Percentiles rank a stretch among this genome's conserved stretches.
phyloP scores from a whole-genome alignment of 1,284 basidiomycete species.

The Trichosporon sp. region DNA sequence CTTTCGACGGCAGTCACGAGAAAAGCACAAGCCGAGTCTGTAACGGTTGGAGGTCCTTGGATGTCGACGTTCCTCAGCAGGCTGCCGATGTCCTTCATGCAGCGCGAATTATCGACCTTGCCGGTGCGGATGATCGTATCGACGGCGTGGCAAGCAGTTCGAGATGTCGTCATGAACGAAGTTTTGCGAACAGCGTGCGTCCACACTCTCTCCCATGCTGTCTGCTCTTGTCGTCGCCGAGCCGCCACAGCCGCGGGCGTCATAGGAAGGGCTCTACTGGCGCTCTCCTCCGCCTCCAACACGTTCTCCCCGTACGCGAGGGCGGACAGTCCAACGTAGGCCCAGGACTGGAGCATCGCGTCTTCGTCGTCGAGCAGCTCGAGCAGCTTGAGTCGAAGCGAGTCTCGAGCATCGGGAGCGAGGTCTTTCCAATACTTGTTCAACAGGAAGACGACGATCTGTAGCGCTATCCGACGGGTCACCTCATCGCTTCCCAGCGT shows the following conservation, averaged over 20 bases:
- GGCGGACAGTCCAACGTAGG: conserved; percentile 69
- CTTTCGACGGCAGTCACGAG: conserved; percentile 62
- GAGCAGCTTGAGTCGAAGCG: conserved; percentile 58
- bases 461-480: conserved; percentile 58
- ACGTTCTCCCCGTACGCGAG: conserved; percentile 22
- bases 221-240: conserved; percentile 8
- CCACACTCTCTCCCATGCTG: conserved; percentile 73
- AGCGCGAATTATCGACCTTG: conserved; percentile 57
- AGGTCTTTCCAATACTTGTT: conserved; percentile 66
- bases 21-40: conserved; percentile 80
- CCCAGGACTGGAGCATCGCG: conserved; percentile 67
- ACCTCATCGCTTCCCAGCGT: conserved; percentile 49
- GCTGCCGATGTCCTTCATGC: conserved; percentile 66
- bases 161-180: conserved; percentile 61
- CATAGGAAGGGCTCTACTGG: conserved; percentile 18
- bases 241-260: conserved; percentile 14
- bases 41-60: conserved; percentile 76
- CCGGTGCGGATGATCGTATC: conserved; percentile 53
- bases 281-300: not conserved
- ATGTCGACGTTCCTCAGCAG: conserved; percentile 74
- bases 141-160: conserved; percentile 75
- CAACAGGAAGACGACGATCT: conserved; percentile 77
- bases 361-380: conserved; percentile 65
- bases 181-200: conserved; percentile 70
- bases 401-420: conserved; percentile 57